Base-by-base conservation (phyloP, 192 early-diverging fungal genomes). In the Podila verticillata region DNA sequence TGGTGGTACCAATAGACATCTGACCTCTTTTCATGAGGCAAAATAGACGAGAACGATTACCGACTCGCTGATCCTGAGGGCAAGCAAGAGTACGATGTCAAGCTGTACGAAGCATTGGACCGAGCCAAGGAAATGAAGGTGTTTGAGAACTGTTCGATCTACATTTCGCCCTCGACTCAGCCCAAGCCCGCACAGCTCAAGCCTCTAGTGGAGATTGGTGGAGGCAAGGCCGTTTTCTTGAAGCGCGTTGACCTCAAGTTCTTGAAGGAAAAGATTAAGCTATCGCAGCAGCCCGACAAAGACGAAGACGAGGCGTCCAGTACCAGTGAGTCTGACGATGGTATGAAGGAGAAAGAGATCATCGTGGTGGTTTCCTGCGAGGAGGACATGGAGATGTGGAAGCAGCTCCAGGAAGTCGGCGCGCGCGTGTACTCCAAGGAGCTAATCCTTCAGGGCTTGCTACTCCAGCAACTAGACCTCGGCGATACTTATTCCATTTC, bases 361-460 rank as follows among this genome's bases (percentile, higher is more conserved):
- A 47, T 80, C n/a, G 66, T 60, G 1, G 70, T 80, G 36, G 69
- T 80, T 6, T 72, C 77, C 0, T 67, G 65, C 47, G 70, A 80
- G 17, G 65, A 72, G 29, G 77, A 80, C n/a, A 31, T 19, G 30
- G 77, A 80, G 10, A 72, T 80, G 77, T 80, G 77, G 77, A 32
- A 63, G 12, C 60, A 65, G 9, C 71, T 80, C 26, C 35, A 72
- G 17, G 70, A 68, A 20, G 61, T 65, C 15, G 65, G 60, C 0
- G 69, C 65, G 1, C 65, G 59, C 13, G 56, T 80, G 2, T 80
- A 80, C 48, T 80, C 77, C 5, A 70, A 68, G 29, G 77, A 80
- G 47, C 15, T 80, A n/a, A 72, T 80, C 24, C 63, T 71, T 17
- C 19, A 47, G 3, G 61, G 70, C 10, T 62, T 80, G 44, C 35